These are phyloP conservation scores for Oenanthe javanica DNA, from an alignment of 140 eudicot genomes.

Conservation along the genomic window DNA sequence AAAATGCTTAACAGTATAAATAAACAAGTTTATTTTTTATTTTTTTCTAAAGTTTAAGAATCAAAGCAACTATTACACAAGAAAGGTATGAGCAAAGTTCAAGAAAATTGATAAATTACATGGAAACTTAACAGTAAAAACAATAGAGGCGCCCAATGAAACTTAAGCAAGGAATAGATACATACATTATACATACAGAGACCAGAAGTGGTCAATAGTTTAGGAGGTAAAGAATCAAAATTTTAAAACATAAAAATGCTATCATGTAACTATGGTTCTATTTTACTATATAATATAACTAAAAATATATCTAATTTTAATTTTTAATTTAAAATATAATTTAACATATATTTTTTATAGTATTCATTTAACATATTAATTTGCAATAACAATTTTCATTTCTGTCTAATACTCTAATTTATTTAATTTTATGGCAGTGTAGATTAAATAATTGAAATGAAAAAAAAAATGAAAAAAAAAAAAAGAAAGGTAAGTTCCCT, in stretches of 20 bases:
- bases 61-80: slow-evolving; percentile 5
- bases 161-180: background rate
- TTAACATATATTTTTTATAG: no score
- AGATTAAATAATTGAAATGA: no score
- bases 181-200: background rate
- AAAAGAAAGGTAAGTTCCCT: slow-evolving; percentile 16
- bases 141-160: background rate
- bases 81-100: slow-evolving; percentile 7
- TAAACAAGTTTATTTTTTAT: background rate
- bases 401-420: no score
- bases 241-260: background rate
- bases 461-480: background rate
- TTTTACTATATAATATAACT: no score
- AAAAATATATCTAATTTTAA: no score
- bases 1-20: background rate
- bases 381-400: no score
- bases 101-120: background rate
- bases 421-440: no score
- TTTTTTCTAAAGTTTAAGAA: background rate
- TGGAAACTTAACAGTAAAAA: background rate
- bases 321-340: no score
- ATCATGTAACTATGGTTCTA: no score
- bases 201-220: background rate
- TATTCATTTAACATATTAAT: no score
- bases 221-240: background rate